phyloP scores from a whole-genome alignment of 75 land plant genomes.

The Larix kaempferi region DNA sequence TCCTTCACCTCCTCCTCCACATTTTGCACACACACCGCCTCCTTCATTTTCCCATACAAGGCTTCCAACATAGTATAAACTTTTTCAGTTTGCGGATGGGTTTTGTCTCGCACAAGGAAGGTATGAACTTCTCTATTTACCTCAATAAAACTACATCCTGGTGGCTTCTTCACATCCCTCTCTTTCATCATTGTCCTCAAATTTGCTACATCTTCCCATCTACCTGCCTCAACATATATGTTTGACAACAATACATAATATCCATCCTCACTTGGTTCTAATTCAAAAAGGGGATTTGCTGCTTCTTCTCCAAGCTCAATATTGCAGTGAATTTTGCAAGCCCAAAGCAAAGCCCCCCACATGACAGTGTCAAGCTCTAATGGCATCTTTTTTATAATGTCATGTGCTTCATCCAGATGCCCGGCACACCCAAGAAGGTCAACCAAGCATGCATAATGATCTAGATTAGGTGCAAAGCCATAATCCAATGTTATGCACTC shows the following conservation, averaged over 20 bases:
- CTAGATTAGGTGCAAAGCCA: neutral
- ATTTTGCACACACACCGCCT: slow-evolving; percentile 2
- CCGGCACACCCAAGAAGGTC: slow-evolving; percentile 10
- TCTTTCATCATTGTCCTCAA: slow-evolving; percentile 8
- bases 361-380: neutral
- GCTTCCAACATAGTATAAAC: neutral
- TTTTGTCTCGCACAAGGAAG: slow-evolving; percentile 4
- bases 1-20: slow-evolving; percentile 10
- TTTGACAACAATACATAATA: neutral
- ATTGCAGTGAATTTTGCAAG: neutral
- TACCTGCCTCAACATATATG: neutral
- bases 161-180: neutral
- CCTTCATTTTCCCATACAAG: neutral
- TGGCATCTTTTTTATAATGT: neutral
- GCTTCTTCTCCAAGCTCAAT: neutral
- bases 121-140: neutral
- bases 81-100: slow-evolving; percentile 1
- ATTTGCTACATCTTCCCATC: neutral
- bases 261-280: slow-evolving; percentile 2
- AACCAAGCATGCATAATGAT: slow-evolving; percentile 7
- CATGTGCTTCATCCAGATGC: neutral
- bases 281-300: neutral
- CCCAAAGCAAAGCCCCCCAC: slow-evolving; percentile 6
- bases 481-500: too few relatives aligned
- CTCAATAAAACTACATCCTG: neutral